Base-by-base conservation (phyloP, 768 basidiomycete genomes). In the Suillus variegatus region DNA sequence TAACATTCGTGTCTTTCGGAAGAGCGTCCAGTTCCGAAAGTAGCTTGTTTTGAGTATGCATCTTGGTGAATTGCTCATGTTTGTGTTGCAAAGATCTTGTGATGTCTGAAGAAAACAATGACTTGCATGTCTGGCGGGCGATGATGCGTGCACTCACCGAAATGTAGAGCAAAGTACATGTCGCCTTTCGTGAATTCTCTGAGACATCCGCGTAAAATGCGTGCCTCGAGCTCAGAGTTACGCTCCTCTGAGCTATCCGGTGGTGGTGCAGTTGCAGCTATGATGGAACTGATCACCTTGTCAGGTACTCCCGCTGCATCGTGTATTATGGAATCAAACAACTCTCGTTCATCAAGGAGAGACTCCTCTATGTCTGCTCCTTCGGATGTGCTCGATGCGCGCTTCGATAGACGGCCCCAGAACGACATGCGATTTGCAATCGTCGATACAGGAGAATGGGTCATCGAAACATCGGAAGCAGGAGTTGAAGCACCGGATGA, bases 81-180 rank as follows among this genome's bases (percentile, higher is more conserved):
- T 94, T 94, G 69, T 89, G 88, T 73, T 93, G 91, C 38, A 94
- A 73, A 13, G 93, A 91, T 58, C 90, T 85, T n/a, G 93, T 94
- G 36, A 94, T 84, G 71, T 94, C 94, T 94, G 67, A 18, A 13
- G 49, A 47, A 32, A 14, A 52, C 65, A 35, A 51, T 62, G 41
- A 67, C 36, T 60, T 60, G 28, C 28, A 13, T 41, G 54, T n/a
- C 36, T 55, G 9, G 35, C 20, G 38, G n/a, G 47, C 52, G 60
- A 47, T 61, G 35, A 41, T 60, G 18, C 18, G 20, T 60, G 58
- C 25, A 71, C 81, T 65, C 75, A 91, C 95, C 95, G 69, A 94
- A 95, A 65, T 84, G 88, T 75, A 94, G 91, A 0, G 93, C 84
- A 73, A 94, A 97, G 76, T 91, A 95, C 93, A 97, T 97, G 55